A percentile compares a stretch with the other conserved stretches of the same genome.
These are phyloP conservation scores for Fusarium sp. DNA, from an alignment of 2,329 filamentous ascomycete species.

Conservation along the genomic window DNA sequence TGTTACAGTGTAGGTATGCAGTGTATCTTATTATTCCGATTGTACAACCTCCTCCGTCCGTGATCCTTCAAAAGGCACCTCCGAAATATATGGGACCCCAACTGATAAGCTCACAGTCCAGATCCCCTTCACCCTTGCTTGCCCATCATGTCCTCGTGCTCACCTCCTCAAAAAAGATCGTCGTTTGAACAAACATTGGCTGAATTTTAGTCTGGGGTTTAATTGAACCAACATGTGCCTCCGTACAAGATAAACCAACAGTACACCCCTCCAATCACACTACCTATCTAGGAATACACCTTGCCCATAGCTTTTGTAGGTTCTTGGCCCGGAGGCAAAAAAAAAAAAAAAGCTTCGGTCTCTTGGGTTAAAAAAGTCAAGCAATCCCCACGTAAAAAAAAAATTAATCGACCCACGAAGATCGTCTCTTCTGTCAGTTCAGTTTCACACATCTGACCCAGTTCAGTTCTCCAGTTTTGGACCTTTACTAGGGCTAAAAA, in stretches of 20 bases:
- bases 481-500: conserved; percentile 14
- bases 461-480: conserved; percentile 4
- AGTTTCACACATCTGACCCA: background rate
- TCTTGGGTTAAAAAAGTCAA: conserved; percentile 33
- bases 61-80: background rate
- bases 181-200: conserved; percentile 4
- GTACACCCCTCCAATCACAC: background rate
- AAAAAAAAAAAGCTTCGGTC: conserved; percentile 7
- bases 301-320: background rate
- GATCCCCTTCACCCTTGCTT: background rate
- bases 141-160: conserved; percentile 4
- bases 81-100: conserved; percentile 19
- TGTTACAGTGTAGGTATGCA: background rate
- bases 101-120: conserved; percentile 24
- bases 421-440: conserved; percentile 16
- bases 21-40: background rate
- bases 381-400: conserved; percentile 22
- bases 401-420: conserved; percentile 23
- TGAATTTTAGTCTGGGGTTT: background rate
- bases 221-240: conserved; percentile 1
- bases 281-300: background rate
- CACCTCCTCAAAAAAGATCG: conserved; percentile 7
- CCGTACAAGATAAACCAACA: background rate
- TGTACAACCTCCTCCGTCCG: no score
- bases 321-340: conserved; percentile 2